Percentiles rank a stretch among this genome's conserved stretches.
phyloP scores from a whole-genome alignment of 441 rosid species.

The Croton setiger region DNA sequence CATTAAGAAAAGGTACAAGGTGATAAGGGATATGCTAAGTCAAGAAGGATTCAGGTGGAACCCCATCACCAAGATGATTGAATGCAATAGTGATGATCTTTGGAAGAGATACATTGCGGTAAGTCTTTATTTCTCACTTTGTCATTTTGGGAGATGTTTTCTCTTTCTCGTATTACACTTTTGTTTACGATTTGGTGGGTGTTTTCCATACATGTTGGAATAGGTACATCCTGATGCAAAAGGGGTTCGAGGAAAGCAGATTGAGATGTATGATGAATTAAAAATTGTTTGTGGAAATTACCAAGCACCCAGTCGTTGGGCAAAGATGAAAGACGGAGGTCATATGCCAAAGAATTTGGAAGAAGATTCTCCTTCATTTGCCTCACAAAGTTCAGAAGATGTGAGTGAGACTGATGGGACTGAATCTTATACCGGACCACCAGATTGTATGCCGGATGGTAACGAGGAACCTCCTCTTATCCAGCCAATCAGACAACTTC shows the following conservation, averaged over 20 bases:
- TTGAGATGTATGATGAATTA: constrained; percentile 85
- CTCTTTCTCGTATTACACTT: not conserved
- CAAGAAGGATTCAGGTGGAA: constrained; percentile 82
- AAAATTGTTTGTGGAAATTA: constrained; percentile 78
- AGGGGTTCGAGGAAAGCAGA: constrained; percentile 76
- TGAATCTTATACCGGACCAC: constrained; percentile 56
- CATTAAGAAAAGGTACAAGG: constrained; percentile 79
- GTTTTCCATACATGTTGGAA: constrained; percentile 23
- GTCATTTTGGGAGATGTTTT: not conserved
- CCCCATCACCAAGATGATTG: constrained; percentile 59
- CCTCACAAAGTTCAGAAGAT: constrained; percentile 60
- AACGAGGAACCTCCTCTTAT: constrained; percentile 56
- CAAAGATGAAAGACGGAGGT: constrained; percentile 59
- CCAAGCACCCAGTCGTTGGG: constrained; percentile 69
- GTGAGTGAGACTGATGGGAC: constrained; percentile 76
- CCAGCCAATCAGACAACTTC: constrained; percentile 51
- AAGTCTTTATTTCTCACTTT: constrained; percentile 22
- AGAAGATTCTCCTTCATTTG: constrained; percentile 66
- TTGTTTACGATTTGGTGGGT: constrained; percentile 6
- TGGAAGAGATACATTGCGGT: constrained; percentile 83
- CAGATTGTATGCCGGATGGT: constrained; percentile 47
- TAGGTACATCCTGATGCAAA: constrained; percentile 75
- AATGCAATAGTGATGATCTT: constrained; percentile 66
- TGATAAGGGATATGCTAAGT: constrained; percentile 73
- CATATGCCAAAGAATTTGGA: constrained; percentile 47